Evolutionary conservation across 148 eudicot genomes (phyloP), one percentile per base, ranked within the genome.

Genomic region (Heliosperma pusillum): DNA sequence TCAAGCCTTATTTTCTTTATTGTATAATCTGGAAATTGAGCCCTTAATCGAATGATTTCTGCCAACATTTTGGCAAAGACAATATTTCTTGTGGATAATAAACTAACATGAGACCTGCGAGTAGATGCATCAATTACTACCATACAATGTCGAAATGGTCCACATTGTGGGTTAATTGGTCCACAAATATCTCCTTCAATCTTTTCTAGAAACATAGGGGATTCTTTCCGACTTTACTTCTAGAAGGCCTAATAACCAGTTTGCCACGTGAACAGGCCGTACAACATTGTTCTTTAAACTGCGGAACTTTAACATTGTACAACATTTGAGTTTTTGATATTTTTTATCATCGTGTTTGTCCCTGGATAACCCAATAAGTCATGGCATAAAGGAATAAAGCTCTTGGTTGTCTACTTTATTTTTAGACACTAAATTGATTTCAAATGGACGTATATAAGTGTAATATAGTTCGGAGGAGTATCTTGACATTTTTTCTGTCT

Each of bases 111-210:
- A 25, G 42, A 64, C 68, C 68, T 11, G 8, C 68, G 16, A 24
- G 44, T 64, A 0, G 68, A 64, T 24, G 42, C 42, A 64, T 64
- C 68, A 17, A 27, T 64, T 26, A 64, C 1, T 15, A 27, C 68
- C 20, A 64, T 66, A 33, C 33, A 66, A n/a, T 66, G 17, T 66
- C 47, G 20, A 30, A 66, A 66, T 66, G 69, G 20, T 66, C 50
- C 21, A 65, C 45, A 65, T 65, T 36, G 69, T 65, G 69, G 69
- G 2, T 29, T 33, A 17, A 65, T 30, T 66, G 22, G 47, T 10
- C 69, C 50, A 66, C 69, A 16, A 22, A 66, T 66, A 17, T 66
- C 69, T 66, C 47, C 69, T 30, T 66, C 22, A 29, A 66, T 66
- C 12, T 50, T 16, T 33, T 66, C 20, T 15, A 66, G 20, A 40